Base-by-base conservation (phyloP, 202 grass and related monocot species). In the Panicum virgatum region DNA sequence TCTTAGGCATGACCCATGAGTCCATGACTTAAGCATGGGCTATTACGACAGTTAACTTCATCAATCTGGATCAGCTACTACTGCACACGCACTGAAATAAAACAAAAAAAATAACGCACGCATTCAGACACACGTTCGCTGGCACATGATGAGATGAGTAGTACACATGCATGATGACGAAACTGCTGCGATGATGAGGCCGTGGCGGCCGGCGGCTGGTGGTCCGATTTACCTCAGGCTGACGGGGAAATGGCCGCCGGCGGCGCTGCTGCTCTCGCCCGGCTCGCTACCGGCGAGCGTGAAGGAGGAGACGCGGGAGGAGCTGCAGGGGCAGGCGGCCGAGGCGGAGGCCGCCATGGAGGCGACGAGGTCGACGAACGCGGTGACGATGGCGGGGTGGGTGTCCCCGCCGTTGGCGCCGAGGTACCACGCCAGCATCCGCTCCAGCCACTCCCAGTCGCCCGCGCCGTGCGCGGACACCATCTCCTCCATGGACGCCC, bases 371-470 rank as follows among this genome's bases (percentile, higher is more conserved):
- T 93, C 91, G 25, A 90, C 74, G 75, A 93, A 93, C n/a, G 91
- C 88, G 25, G 70, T 84, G 11, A 90, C 50, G 75, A 93, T 90
- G 80, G 81, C 43, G 12, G 79, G 79, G 73, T 93, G 91, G 0
- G 82, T 88, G 69, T 74, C 74, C 85, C 70, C 82, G 72, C 76
- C 79, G 61, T 94, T 94, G 66, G 80, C 77, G 30, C 83, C 81
- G 50, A 94, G 72, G 62, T 89, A 94, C 92, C 92, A 94, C 6
- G 79, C 79, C 37, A 92, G 83, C 90, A 92, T 86, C 47, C 29
- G 68, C 83, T 92, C 90, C 23, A 92, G 90, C 90, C 90, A 92
- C 47, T 76, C 83, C 90, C 90, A 92, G 83, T 89, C 82, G 29
- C 64, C 83, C 37, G 6, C 63, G 36, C 83, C 90, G 86, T 76